Conservation (phyloP, 306 rosid genomes). For the Trichosanthes truncata region DNA sequence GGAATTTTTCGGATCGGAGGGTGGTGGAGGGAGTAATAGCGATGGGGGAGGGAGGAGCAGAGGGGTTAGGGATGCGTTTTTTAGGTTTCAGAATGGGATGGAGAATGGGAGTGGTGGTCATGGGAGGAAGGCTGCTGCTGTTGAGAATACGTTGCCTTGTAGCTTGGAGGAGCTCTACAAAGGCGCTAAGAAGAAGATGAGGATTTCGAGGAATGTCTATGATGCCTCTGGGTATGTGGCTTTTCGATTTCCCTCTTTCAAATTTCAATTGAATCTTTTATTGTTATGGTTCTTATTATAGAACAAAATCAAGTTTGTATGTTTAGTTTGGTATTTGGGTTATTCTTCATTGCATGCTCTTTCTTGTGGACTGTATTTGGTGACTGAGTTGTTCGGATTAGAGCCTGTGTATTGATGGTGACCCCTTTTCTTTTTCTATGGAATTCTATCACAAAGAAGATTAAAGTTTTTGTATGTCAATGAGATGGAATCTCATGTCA, state of each 20-base stretch:
- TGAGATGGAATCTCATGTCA: background rate
- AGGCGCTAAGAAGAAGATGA: constrained; percentile 82
- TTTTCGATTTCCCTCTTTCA: background rate
- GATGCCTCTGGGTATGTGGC: constrained; percentile 58
- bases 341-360: background rate
- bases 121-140: constrained; percentile 46
- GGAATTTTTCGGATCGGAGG: constrained; percentile 60
- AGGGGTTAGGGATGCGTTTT: constrained; percentile 39
- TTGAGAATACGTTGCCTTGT: constrained; percentile 57
- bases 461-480: background rate
- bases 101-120: constrained; percentile 16
- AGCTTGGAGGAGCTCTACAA: constrained; percentile 80
- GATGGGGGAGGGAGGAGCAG: constrained; percentile 21
- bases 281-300: background rate
- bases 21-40: constrained; percentile 12
- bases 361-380: background rate
- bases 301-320: background rate
- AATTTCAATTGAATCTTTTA: background rate
- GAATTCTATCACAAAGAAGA: background rate
- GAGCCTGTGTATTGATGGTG: background rate
- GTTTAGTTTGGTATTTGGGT: background rate
- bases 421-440: background rate
- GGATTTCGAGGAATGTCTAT: constrained; percentile 59
- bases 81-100: constrained; percentile 35
- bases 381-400: background rate